phyloP scores from a whole-genome alignment of 2,329 filamentous ascomycete species.

The Hyphodiscus sp. region DNA sequence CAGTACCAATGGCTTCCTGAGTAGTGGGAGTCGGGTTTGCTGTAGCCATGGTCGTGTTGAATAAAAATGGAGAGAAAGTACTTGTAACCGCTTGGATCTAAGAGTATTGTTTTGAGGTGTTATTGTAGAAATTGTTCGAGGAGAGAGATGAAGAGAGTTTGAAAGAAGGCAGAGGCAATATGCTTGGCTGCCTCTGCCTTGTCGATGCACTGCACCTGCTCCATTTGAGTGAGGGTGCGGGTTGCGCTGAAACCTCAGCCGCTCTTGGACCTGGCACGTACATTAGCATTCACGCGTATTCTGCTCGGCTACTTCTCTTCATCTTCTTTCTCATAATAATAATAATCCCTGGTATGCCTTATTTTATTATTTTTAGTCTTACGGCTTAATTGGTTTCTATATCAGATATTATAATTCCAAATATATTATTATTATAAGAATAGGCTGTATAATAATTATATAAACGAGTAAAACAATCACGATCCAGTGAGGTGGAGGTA shows the following conservation, averaged over 20 bases:
- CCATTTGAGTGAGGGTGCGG: neutral
- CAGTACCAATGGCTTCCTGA: neutral
- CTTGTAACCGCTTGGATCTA: neutral
- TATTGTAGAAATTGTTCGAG: neutral
- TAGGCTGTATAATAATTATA: no score
- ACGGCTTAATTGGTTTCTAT: no score
- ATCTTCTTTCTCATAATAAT: no score
- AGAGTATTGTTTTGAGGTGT: neutral
- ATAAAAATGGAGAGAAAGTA: neutral
- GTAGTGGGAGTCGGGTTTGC: neutral
- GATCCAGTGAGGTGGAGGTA: no score
- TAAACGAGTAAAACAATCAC: no score
- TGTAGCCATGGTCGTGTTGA: neutral
- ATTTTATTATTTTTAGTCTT: no score
- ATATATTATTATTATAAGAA: no score
- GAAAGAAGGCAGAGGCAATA: neutral
- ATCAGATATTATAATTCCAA: no score
- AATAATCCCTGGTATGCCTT: no score
- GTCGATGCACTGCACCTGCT: neutral
- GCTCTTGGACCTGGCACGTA: neutral
- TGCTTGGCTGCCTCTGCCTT: neutral
- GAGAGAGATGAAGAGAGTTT: neutral
- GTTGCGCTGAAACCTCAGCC: neutral
- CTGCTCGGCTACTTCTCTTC: no score
- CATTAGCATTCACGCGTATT: no score